Base-by-base conservation (phyloP, 352 stramenopile species). In the Globisporangium spinosum region DNA sequence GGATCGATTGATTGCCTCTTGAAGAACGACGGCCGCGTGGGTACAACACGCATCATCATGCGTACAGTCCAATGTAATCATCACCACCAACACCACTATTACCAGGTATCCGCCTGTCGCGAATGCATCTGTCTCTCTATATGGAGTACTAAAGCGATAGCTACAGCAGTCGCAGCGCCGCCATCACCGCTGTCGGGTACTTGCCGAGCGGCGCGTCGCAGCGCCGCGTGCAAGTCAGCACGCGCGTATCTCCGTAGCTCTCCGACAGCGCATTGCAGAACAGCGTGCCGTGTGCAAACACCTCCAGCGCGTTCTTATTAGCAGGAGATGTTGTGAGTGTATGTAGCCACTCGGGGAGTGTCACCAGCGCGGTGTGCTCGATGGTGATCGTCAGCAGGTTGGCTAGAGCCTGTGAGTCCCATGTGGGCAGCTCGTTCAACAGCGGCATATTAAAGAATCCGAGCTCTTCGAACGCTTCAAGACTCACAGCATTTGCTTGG, bases 11-110 rank as follows among this genome's bases (percentile, higher is more conserved):
- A 49, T 51, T 51, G 17, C 17, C 17, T 38, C 43, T 51, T 51
- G 43, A 22, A 51, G 43, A 51, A 23, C 17, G 43, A 51, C 43
- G 22, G 43, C 13, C 40, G 5, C 43, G 43, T 51, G 43, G 17
- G 17, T 23, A 23, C 43, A 51, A 51, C 43, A 51, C 10, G 53
- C 51, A 57, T 57, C 23, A 57, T 57, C 51, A 51, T 51, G 43
- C 43, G 17, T 17, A 49, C 43, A 51, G 17, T 12, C 43, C 43
- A n/a, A 2, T 38, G 43, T 12, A 23, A 51, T 51, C 43, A 51
- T 4, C 15, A 20, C 15, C 10, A 43, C 9, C 35, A 49, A 49
- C 40, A 10, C 40, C 2, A 51, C 5, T 10, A 49, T 20, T 20
- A 49, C 38, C 3, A 12, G 3, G 32, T 38, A 38, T 38, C 5